Percentiles rank a stretch among this genome's conserved stretches.
These are phyloP conservation scores for Plasmodium gaboni DNA, from an alignment of 169 alveolate genomes.

Conservation along the genomic window DNA sequence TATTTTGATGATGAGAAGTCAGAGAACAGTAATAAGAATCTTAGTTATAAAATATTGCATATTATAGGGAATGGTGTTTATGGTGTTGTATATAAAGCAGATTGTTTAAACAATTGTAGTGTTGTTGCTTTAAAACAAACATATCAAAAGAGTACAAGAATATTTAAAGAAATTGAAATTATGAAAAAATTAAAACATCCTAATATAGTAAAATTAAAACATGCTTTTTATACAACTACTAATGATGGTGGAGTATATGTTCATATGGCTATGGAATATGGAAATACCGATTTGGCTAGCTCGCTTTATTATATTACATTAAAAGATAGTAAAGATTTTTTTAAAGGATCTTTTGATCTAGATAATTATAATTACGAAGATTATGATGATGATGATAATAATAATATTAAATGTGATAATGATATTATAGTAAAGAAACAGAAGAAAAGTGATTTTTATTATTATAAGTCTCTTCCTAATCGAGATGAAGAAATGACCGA, in stretches of 20 bases:
- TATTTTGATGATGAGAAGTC: conserved; percentile 51
- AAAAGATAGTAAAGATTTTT: conserved; percentile 23
- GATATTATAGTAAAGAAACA: background rate
- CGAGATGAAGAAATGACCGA: no score
- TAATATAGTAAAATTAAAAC: conserved; percentile 93
- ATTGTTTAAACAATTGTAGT: conserved; percentile 94
- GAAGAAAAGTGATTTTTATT: no score
- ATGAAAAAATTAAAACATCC: conserved; percentile 96
- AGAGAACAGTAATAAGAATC: background rate
- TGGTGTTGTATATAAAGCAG: conserved; percentile 97
- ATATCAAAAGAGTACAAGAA: conserved; percentile 83
- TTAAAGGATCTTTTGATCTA: background rate
- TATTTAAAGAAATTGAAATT: conserved; percentile 80
- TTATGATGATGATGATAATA: background rate
- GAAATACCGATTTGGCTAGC: conserved; percentile 65
- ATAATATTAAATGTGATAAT: background rate
- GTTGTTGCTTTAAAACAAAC: conserved; percentile 98
- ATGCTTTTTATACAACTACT: conserved; percentile 88
- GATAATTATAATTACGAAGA: background rate
- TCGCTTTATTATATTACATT: conserved; percentile 46
- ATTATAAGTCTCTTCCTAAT: no score
- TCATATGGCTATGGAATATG: conserved; percentile 71
- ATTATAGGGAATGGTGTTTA: conserved; percentile 98
- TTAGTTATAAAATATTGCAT: conserved; percentile 87
- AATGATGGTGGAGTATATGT: conserved; percentile 54